Evolutionary conservation across 2,329 filamentous ascomycete species (phyloP), one percentile per base, ranked within the genome.

Genomic region (Biscogniauxia sp.): DNA sequence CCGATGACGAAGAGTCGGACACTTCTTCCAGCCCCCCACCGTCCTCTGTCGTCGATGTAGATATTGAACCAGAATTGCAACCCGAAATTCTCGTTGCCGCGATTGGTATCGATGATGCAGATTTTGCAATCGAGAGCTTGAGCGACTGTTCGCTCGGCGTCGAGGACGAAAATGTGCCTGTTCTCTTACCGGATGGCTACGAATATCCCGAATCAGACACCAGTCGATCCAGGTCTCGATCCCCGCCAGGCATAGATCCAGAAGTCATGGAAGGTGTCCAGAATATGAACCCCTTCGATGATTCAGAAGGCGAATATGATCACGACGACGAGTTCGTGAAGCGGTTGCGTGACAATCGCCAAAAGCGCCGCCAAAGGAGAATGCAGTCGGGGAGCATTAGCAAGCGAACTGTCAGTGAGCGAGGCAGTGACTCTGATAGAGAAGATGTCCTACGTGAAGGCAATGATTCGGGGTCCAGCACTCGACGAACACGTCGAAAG

Each of bases 351-450:
- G 60, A 62, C 9, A 53, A 58, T 26, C 68, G 71, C 5, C 59
- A 69, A 60, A 61, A 70, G 51, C 68, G 66, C 26, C 68, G 70
- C 19, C 57, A 69, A 23, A 65, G 71, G 45, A 66, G 73, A 8
- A 72, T 73, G 71, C 73, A 69, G 55, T 73, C 71, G 7, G 72
- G 73, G 54, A 73, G 71, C 57, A 71, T 74, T 52, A 73, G 72
- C 68, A 75, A 75, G 63, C 72, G 73, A 20, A 75, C 73, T 26
- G 66, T 74, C 53, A 75, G 73, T 66, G 73, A 75, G 63, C 66
- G 72, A 37, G 73, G 68, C 61, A 74, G 72, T 51, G 72, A 74
- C 58, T 72, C 70, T 6, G 73, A 75, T 59, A 65, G 63, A 50
- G 73, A 75, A 53, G 73, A 75, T 53, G 54, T 74, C 4, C 55